A percentile compares a stretch with the other conserved stretches of the same genome.
These are phyloP conservation scores for Tolypocladium ovalisporum DNA, from an alignment of 2,329 filamentous ascomycete species.

Conservation along the genomic window DNA sequence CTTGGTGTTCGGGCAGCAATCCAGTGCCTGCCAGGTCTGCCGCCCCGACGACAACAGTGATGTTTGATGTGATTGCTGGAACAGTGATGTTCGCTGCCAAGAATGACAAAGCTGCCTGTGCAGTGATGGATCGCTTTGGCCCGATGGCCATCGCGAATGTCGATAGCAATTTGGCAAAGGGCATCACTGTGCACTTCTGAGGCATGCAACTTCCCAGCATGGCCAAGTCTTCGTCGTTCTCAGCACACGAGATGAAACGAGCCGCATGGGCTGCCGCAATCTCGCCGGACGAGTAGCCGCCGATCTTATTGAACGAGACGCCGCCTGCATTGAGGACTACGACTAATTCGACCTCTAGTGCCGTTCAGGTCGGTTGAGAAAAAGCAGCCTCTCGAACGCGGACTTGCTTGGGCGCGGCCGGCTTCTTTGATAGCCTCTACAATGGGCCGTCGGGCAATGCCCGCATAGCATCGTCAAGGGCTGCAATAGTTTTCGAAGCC, in stretches of 20 bases:
- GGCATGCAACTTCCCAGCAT: no score
- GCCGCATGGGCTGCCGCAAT: neutral
- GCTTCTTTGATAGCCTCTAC: neutral
- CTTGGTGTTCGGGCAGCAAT: no score
- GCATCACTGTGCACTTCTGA: no score
- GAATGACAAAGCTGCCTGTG: no score
- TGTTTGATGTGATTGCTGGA: no score
- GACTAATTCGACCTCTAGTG: neutral
- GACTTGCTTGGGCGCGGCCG: neutral
- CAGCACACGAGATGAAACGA: neutral
- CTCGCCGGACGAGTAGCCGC: neutral
- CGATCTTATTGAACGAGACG: neutral
- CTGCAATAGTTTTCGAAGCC: neutral
- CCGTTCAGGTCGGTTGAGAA: neutral
- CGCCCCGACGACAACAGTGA: no score
- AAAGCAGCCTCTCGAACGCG: neutral
- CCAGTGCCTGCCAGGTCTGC: no score
- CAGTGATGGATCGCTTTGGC: no score
- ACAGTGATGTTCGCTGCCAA: no score
- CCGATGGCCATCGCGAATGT: no score
- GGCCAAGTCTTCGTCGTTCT: no score
- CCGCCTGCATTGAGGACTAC: neutral
- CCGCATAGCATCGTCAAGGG: neutral
- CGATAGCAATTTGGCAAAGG: no score
- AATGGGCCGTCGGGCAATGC: neutral